A percentile compares a stretch with the other conserved stretches of the same genome.
Evolutionary conservation across 331 rosid species (phyloP).

Genomic region (Stylosanthes scabra): DNA sequence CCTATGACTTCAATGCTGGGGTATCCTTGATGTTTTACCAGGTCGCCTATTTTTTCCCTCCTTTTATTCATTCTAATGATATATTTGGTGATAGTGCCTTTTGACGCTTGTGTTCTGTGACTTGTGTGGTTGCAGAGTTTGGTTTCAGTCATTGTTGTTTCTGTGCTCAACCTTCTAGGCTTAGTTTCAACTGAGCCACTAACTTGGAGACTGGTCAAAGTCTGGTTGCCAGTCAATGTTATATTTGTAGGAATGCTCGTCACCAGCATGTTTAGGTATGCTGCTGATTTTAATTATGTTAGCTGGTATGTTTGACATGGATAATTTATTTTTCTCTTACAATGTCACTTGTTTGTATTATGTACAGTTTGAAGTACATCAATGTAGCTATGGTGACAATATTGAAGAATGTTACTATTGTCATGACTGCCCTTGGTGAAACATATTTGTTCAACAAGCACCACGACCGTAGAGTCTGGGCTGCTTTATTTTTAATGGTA

Average conservation of each 20-base stretch:
- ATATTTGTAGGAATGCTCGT: slow-evolving; percentile 98
- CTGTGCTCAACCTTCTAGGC: slow-evolving; percentile 71
- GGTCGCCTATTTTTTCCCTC: slow-evolving; percentile 43
- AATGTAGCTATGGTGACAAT: slow-evolving; percentile 99
- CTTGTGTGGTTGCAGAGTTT: slow-evolving; percentile 79
- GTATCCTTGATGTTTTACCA: slow-evolving; percentile 91
- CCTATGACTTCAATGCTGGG: slow-evolving; percentile 87
- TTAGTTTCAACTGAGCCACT: slow-evolving; percentile 87
- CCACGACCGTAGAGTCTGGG: slow-evolving; percentile 91
- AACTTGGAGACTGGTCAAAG: slow-evolving; percentile 90
- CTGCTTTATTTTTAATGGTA: slow-evolving; percentile 96
- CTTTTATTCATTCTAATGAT: background rate
- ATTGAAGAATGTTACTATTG: slow-evolving; percentile 97
- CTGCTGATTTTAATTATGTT: slow-evolving; percentile 24
- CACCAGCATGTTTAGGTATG: slow-evolving; percentile 98
- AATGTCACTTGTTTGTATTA: slow-evolving; percentile 32
- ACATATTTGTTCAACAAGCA: slow-evolving; percentile 92
- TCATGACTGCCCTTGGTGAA: slow-evolving; percentile 96
- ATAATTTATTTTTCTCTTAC: slow-evolving; percentile 31
- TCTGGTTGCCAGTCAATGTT: slow-evolving; percentile 95
- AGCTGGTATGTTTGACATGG: background rate
- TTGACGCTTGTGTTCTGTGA: slow-evolving; percentile 29
- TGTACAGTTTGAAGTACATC: slow-evolving; percentile 93
- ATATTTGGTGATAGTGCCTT: slow-evolving; percentile 2
- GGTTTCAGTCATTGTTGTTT: slow-evolving; percentile 79